Base-by-base conservation (phyloP, 306 rosid species). In the Medicago ruthenica region DNA sequence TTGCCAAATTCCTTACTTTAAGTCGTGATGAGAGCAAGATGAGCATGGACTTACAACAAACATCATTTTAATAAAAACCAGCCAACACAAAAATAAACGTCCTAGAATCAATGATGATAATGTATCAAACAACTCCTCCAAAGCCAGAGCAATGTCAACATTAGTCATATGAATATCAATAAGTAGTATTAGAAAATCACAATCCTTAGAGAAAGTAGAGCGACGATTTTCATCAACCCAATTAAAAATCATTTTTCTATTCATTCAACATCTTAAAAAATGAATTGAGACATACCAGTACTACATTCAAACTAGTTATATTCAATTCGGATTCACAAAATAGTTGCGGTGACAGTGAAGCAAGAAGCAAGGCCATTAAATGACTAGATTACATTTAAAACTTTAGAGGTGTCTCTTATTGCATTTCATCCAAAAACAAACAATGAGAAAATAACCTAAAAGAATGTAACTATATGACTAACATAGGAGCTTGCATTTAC, bases 241-340 rank as follows among this genome's bases (percentile, higher is more conserved):
- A 31, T 21, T 48, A 76, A 51, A n/a, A 76, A 67, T 10, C 75
- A 67, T 8, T 67, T 42, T 9, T 11, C 4, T 22, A 58, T 18
- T 58, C 5, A 17, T 13, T 45, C 40, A 68, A 47, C 53, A 41
- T 67, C 41, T 17, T 68, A 16, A 17, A 44, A 20, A 16, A 16
- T 1, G 2, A 15, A 59, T 15, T 47, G 27, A 47, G 24, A 60
- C 61, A 44, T 18, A 42, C 41, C 39, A 69, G 21, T 13, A 58
- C 6, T 41, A 10, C 21, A 57, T 27, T 27, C 22, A 77, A 55
- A 67, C 9, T 7, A 17, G 36, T 41, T 24, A 67, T 75, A n/a
- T 21, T 64, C 59, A 51, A 76, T 51, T 37, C 5, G 15, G 60
- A 15, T 18, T 34, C 44, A 65, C 55, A 51, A 34, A 5, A 5